These are phyloP conservation scores for Gastroboletus turbinatus DNA, from an alignment of 1,284 basidiomycete genomes.

Conservation along the genomic window DNA sequence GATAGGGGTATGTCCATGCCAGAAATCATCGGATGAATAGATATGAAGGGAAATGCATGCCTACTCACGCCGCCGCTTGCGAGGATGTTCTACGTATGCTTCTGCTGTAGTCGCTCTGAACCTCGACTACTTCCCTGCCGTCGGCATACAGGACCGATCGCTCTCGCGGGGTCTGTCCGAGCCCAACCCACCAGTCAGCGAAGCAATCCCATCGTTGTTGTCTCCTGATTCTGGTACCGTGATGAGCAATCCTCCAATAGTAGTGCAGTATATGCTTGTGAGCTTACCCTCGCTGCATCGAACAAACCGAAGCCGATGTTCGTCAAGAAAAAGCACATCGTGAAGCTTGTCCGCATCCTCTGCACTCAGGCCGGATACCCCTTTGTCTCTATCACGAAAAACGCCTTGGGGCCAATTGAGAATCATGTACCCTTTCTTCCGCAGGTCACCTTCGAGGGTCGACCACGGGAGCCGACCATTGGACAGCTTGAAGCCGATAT, in stretches of 20 bases:
- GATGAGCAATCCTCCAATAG: not conserved
- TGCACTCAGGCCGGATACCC: no score
- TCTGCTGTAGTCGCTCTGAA: not conserved
- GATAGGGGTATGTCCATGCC: no score
- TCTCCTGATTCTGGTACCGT: not conserved
- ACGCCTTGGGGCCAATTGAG: constrained; percentile 6
- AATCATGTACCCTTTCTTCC: constrained; percentile 1
- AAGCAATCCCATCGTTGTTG: not conserved
- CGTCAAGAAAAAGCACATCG: not conserved
- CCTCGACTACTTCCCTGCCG: no score
- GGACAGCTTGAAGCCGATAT: not conserved
- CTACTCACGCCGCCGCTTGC: not conserved
- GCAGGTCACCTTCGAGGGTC: not conserved
- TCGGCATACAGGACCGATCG: not conserved
- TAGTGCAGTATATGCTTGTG: no score
- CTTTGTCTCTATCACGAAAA: not conserved
- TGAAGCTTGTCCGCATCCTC: not conserved
- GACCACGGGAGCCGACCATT: constrained; percentile 9
- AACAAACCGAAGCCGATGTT: not conserved
- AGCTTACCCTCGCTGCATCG: not conserved
- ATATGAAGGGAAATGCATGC: not conserved
- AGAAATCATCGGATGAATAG: not conserved
- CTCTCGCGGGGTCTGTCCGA: no score
- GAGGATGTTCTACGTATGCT: not conserved
- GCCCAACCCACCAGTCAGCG: not conserved